Percentiles rank a stretch among this genome's conserved stretches.
phyloP scores from a whole-genome alignment of 2,329 filamentous ascomycete genomes.

The Myriosclerotinia curreyana region DNA sequence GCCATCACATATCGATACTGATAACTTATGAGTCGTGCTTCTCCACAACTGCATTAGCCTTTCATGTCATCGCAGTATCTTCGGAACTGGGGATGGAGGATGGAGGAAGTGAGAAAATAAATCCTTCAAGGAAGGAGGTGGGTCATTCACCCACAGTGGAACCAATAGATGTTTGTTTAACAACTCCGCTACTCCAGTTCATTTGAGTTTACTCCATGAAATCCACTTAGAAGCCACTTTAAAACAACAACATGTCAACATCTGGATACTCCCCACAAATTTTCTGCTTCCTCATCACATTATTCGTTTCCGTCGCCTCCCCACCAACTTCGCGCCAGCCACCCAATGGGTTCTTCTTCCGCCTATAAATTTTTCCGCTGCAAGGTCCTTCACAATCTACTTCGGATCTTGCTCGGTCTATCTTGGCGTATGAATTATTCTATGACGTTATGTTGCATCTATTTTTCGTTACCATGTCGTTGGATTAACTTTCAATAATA shows the following conservation, averaged over 20 bases:
- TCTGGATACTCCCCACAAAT: conserved; percentile 3
- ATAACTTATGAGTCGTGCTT: background rate
- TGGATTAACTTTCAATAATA: conserved; percentile 1
- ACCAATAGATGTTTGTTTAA: background rate
- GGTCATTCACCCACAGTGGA: background rate
- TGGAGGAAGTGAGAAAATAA: background rate
- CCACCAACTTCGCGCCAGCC: conserved; percentile 11
- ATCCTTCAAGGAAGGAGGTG: background rate
- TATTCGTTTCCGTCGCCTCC: background rate
- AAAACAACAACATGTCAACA: conserved; percentile 10
- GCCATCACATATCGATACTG: background rate
- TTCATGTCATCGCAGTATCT: conserved; percentile 1
- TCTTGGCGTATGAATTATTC: background rate
- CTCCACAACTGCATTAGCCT: conserved; percentile 6
- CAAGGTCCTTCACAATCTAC: conserved; percentile 15
- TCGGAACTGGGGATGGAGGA: conserved; percentile 1
- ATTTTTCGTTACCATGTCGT: background rate
- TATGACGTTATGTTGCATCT: conserved; percentile 19
- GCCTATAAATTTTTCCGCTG: conserved; percentile 21
- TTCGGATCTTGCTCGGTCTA: conserved; percentile 21
- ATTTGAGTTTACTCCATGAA: conserved; percentile 10
- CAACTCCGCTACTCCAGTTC: conserved; percentile 6
- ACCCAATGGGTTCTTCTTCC: conserved; percentile 12
- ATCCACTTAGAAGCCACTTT: conserved; percentile 10
- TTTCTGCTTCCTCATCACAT: background rate